Base-by-base conservation (phyloP, 768 basidiomycete species). In the Suillus discolor region DNA sequence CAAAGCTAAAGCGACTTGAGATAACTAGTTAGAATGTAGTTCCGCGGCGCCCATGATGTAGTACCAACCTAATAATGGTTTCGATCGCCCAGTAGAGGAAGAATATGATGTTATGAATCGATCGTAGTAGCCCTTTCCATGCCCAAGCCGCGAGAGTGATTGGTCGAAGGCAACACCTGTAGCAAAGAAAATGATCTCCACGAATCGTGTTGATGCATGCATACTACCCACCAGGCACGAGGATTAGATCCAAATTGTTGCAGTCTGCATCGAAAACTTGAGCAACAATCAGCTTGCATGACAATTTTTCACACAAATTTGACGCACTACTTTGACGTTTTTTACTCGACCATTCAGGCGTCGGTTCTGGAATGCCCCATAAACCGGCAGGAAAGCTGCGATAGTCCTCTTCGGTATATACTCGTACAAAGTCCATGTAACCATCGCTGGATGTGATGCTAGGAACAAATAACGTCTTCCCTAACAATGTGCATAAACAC, bases 61-160 rank as follows among this genome's bases (percentile, higher is more conserved):
- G 45, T 67, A 69, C 80, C 65, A 68, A 92, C 92, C 86, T 62
- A 93, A 81, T 38, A 88, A 69, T 1, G 92, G 89, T 63, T 77
- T 80, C 28, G 78, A 77, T 65, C 79, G 77, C 31, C 79, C 79
- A 62, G 77, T 78, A 16, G 78, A 71, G 47, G 53, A 66, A 38
- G 79, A 73, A 66, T 92, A 92, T 1, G 81, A 74, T 3, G 86
- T 76, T 42, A 94, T 79, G 76, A 91, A 94, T 16, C 83, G 81
- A 77, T 94, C 92, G 69, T 94, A 94, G 77, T 90, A 93, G 7
- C 92, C 92, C 74, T 91, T 94, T 28, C 92, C 92, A 68, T 93
- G 91, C 12, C 92, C 92, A 36, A 94, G 82, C 38, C 92, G 87
- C 57, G 87, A 87, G 62, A 89, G 73, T 18, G 83, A 83, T 49